Percentiles rank a stretch among this genome's conserved stretches.
These are phyloP conservation scores for Solanum tacnaense DNA, from an alignment of 257 asterid species.

Conservation along the genomic window DNA sequence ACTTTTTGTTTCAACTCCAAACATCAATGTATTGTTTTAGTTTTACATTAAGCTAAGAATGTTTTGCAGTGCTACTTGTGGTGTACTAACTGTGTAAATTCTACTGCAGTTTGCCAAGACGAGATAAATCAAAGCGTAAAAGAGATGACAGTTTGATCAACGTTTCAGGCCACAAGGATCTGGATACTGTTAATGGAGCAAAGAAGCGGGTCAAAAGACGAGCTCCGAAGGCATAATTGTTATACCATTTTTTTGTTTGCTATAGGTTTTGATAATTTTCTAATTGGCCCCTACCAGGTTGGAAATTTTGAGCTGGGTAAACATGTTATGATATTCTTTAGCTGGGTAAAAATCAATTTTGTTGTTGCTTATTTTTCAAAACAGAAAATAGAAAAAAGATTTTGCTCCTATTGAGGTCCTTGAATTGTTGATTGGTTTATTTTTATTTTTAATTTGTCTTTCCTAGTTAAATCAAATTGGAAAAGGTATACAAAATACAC, in stretches of 20 bases:
- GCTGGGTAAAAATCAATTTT: not conserved
- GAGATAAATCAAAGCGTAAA: slow-evolving; percentile 14
- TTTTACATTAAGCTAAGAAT: not conserved
- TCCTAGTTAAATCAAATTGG: not conserved
- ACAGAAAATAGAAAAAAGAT: not conserved
- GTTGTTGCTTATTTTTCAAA: not conserved
- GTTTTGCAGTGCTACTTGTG: not conserved
- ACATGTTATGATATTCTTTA: not conserved
- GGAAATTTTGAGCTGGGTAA: not conserved
- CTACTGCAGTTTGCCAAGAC: slow-evolving; percentile 32
- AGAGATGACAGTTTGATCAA: slow-evolving; percentile 14
- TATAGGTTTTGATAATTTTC: not conserved
- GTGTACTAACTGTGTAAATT: not conserved
- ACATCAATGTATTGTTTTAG: not conserved
- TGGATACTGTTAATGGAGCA: not conserved
- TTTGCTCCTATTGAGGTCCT: not conserved
- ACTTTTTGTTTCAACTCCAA: not conserved
- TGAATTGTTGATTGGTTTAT: not conserved
- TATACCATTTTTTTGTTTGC: not conserved
- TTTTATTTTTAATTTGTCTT: not conserved
- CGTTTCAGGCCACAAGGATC: slow-evolving; percentile 3
- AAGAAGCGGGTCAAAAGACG: not conserved
- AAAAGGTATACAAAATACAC: not conserved
- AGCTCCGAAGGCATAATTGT: not conserved
- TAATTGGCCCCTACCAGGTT: not conserved